These are phyloP conservation scores for Suhomyces taliae DNA, from an alignment of 1,139 yeast species.

Conservation along the genomic window DNA sequence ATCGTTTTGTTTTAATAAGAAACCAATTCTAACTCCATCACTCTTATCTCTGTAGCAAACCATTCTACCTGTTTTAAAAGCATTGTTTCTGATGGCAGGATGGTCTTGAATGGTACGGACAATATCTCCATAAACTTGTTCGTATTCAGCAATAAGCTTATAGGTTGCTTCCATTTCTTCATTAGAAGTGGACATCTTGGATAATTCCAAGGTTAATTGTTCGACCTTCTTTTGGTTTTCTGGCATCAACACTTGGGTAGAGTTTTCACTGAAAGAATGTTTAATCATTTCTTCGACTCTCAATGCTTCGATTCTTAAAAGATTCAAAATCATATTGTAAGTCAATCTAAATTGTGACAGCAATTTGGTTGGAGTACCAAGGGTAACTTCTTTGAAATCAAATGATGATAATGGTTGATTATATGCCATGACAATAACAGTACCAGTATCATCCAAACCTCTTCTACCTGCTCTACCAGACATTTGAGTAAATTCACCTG, in stretches of 20 bases:
- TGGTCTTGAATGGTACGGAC: slow-evolving; percentile 48
- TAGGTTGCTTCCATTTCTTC: slow-evolving; percentile 47
- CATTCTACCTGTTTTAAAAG: slow-evolving; percentile 59
- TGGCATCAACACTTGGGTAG: slow-evolving; percentile 81
- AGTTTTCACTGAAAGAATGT: slow-evolving; percentile 90
- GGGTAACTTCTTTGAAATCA: slow-evolving; percentile 72
- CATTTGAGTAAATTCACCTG: slow-evolving; percentile 99
- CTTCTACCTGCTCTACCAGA: slow-evolving; percentile 99
- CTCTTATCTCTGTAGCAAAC: slow-evolving; percentile 55
- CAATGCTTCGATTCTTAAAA: slow-evolving; percentile 88
- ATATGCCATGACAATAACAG: slow-evolving; percentile 92
- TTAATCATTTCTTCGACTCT: slow-evolving; percentile 97
- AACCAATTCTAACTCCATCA: slow-evolving; percentile 51
- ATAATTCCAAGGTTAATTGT: slow-evolving; percentile 49
- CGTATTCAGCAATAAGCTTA: slow-evolving; percentile 46
- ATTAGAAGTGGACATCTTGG: slow-evolving; percentile 36
- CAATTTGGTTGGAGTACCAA: slow-evolving; percentile 87
- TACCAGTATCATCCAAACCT: slow-evolving; percentile 91
- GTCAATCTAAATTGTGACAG: slow-evolving; percentile 92
- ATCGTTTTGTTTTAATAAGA: slow-evolving; percentile 45
- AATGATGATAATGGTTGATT: slow-evolving; percentile 63
- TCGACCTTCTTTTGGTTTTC: slow-evolving; percentile 74
- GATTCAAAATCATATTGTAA: slow-evolving; percentile 90
- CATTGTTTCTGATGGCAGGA: slow-evolving; percentile 43
- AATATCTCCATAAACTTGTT: slow-evolving; percentile 43